Evolutionary conservation across 495 filamentous ascomycete genomes (phyloP).

Genomic region (Talaromyces stipitatus): DNA sequence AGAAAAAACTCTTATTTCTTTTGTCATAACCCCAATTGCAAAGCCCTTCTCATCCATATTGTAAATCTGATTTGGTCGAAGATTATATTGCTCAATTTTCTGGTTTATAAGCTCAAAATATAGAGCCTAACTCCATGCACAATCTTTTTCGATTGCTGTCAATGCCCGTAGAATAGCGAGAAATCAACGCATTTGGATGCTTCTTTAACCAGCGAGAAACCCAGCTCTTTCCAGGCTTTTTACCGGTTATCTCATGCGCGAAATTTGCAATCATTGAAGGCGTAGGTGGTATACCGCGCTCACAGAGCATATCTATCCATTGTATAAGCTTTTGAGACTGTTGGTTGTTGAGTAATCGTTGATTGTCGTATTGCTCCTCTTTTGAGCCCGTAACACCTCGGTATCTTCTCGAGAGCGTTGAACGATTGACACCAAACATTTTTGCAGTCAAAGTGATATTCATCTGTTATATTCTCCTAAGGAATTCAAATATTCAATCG

Average conservation of each 20-base stretch:
- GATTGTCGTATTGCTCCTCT: slow-evolving; percentile 3
- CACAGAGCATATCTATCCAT: neutral
- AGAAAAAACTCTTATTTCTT: no score
- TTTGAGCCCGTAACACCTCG: neutral
- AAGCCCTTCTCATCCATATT: no score
- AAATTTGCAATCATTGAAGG: neutral
- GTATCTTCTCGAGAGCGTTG: neutral
- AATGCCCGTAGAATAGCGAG: no score
- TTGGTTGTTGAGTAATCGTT: neutral
- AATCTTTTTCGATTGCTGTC: no score
- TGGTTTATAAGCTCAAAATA: no score
- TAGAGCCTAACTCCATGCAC: no score
- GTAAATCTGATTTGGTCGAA: no score
- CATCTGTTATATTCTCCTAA: neutral
- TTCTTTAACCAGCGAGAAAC: neutral
- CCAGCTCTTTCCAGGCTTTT: neutral
- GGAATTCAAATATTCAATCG: neutral
- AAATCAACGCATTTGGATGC: neutral
- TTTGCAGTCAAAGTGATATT: neutral
- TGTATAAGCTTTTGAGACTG: neutral
- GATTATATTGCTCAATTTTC: no score
- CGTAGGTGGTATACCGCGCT: neutral
- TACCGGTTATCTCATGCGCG: neutral
- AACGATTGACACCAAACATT: neutral
- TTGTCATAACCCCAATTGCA: no score